Evolutionary conservation across 179 eudicot species (phyloP).

Genomic region (Beta corolliflora): DNA sequence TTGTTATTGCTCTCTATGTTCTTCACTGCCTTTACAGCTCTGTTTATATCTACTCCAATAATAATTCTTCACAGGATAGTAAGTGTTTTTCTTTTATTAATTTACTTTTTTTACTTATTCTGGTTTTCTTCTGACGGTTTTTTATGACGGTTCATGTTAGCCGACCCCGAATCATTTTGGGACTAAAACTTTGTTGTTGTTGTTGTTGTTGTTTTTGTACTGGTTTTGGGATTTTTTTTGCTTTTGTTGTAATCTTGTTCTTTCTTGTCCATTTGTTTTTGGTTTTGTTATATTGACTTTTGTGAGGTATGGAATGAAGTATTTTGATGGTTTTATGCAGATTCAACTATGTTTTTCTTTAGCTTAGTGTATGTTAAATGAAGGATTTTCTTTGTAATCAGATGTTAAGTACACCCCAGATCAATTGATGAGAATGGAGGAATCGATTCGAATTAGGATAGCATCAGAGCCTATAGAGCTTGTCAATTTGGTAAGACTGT

Average conservation of each 20-base stretch:
- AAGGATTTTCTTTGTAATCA: constrained; percentile 31
- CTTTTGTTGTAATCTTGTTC: no score
- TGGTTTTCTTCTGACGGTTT: not conserved
- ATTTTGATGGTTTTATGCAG: not conserved
- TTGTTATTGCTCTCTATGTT: constrained; percentile 70
- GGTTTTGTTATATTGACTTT: no score
- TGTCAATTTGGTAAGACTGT: constrained; percentile 59
- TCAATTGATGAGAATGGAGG: constrained; percentile 83
- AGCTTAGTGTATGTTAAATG: constrained; percentile 9
- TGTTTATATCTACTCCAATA: constrained; percentile 54
- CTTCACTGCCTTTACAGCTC: constrained; percentile 69
- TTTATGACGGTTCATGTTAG: no score
- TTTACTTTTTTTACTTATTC: not conserved
- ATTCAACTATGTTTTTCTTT: constrained; percentile 9
- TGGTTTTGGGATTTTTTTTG: no score
- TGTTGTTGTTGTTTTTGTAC: no score
- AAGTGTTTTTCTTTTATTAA: constrained; percentile 11
- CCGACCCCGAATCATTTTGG: no score
- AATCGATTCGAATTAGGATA: constrained; percentile 70
- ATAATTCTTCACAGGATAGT: constrained; percentile 43
- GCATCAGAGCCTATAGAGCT: constrained; percentile 72
- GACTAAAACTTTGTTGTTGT: no score
- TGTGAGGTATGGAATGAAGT: not conserved
- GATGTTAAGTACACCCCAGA: constrained; percentile 71
- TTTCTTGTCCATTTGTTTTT: no score